phyloP scores from a whole-genome alignment of 1,284 basidiomycete species.

The Mycosarcoma mackinlayi region DNA sequence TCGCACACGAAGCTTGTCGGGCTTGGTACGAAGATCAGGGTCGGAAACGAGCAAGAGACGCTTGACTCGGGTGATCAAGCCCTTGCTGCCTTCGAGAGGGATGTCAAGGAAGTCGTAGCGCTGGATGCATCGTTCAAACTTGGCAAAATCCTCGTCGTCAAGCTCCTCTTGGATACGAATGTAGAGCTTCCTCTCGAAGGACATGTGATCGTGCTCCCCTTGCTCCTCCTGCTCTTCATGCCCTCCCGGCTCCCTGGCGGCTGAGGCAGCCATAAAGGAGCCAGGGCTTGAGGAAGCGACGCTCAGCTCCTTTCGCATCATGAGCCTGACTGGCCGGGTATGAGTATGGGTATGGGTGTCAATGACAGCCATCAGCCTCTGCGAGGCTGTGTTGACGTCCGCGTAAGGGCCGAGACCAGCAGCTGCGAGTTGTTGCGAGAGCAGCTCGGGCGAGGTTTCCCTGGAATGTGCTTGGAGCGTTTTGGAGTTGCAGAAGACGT shows the following conservation, averaged over 20 bases:
- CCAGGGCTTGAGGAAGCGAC: slow-evolving; percentile 25
- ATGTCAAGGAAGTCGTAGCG: slow-evolving; percentile 63
- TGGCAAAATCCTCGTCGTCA: slow-evolving; percentile 44
- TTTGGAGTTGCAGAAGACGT: slow-evolving; percentile 54
- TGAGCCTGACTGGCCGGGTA: slow-evolving; percentile 15
- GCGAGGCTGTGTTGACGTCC: slow-evolving; percentile 32
- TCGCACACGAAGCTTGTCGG: slow-evolving; percentile 45
- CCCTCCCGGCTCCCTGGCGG: slow-evolving; percentile 9
- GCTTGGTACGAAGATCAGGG: slow-evolving; percentile 48
- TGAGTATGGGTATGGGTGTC: slow-evolving; percentile 15
- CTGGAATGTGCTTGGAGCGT: slow-evolving; percentile 40
- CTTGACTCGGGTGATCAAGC: slow-evolving; percentile 61
- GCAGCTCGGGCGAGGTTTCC: slow-evolving; percentile 34
- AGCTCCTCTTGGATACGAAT: slow-evolving; percentile 54
- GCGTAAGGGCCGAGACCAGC: slow-evolving; percentile 9
- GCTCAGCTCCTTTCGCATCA: slow-evolving; percentile 23
- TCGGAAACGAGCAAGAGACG: slow-evolving; percentile 56
- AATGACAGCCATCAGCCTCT: slow-evolving; percentile 35
- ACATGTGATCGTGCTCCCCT: slow-evolving; percentile 7
- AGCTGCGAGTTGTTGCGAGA: slow-evolving; percentile 33
- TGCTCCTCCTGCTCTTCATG: slow-evolving; percentile 8
- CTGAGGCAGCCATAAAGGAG: slow-evolving; percentile 15
- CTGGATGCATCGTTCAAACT: slow-evolving; percentile 60
- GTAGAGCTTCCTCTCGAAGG: slow-evolving; percentile 54
- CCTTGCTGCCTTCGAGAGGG: slow-evolving; percentile 56